Evolutionary conservation across 768 basidiomycete species (phyloP).

Genomic region (Termitomyces bulborhizus): DNA sequence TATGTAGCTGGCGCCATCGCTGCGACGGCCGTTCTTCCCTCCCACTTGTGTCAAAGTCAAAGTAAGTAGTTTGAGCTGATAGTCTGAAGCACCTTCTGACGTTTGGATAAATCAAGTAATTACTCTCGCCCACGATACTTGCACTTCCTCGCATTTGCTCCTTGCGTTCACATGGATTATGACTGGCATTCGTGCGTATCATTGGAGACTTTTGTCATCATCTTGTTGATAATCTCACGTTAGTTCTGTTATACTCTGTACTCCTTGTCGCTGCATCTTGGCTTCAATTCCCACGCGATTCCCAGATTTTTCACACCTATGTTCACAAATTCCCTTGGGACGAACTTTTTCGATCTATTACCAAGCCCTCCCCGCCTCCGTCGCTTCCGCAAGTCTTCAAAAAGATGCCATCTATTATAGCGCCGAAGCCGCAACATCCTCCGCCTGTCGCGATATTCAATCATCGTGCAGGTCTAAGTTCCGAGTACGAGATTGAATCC

Average conservation of each 20-base stretch:
- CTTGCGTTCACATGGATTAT: constrained; percentile 43
- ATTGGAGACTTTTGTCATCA: background rate
- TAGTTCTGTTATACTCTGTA: constrained; percentile 58
- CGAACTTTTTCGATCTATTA: constrained; percentile 16
- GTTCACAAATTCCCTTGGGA: constrained; percentile 39
- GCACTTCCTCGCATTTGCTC: constrained; percentile 49
- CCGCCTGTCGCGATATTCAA: constrained; percentile 27
- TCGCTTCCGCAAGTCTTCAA: constrained; percentile 27
- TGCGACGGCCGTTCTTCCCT: constrained; percentile 33
- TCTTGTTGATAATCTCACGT: background rate
- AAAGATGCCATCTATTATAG: constrained; percentile 34
- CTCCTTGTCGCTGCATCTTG: constrained; percentile 38
- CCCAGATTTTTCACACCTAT: constrained; percentile 44
- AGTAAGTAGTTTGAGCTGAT: constrained; percentile 16
- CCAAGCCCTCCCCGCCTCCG: constrained; percentile 16
- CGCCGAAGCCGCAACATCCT: constrained; percentile 36
- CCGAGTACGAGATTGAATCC: constrained; percentile 44
- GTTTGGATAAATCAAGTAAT: constrained; percentile 1
- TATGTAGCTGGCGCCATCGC: constrained; percentile 45
- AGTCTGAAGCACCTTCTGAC: background rate
- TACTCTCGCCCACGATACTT: constrained; percentile 21
- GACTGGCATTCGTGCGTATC: constrained; percentile 32
- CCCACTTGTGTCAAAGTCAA: constrained; percentile 29
- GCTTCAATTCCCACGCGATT: constrained; percentile 36
- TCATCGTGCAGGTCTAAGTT: constrained; percentile 32